Base-by-base conservation (phyloP, 306 rosid genomes). In the Leucaena leucocephala region DNA sequence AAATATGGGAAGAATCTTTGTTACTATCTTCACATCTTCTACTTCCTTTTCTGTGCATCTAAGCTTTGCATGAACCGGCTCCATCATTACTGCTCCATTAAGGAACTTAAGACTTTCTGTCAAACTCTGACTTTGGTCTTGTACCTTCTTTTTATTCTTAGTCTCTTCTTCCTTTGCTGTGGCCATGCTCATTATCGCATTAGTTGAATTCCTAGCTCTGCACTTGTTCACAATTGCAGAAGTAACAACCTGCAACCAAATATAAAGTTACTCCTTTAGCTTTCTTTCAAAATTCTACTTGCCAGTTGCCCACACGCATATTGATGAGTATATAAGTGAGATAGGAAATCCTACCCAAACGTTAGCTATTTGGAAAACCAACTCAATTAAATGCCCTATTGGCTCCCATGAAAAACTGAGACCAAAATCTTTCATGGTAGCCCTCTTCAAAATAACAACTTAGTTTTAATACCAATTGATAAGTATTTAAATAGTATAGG, bases 1-100 rank as follows among this genome's bases (percentile, higher is more conserved):
- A 27, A 94, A 89, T 61, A 94, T 87, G 39, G 98, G 98, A 40
- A 94, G 90, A 7, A 89, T 82, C 17, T 43, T 89, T 13, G 84
- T 7, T 17, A 90, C 95, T 27, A 72, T 73, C 68, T 94, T 89
- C 4, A 84, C 93, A 34, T 91, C 93, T 84, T 94, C 92, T n/a
- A 90, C 85, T 83, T 94, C 93, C 54, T 87, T 78, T 13, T 49
- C 75, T 44, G 88, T 84, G 83, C 97, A 90, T 50, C 81, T 66
- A 62, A 91, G 80, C 21, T 65, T 72, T 66, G 88, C 89, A 58
- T 90, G 93, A 21, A 44, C 75, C 8, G 89, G 84, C 19, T 78
- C 78, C 40, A 73, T 69, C 55, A 87, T 68, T 64, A 89, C 70
- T 67, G 89, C 91, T 76, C 76, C 76, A 83, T 93, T 86, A 1